Evolutionary conservation across 495 filamentous ascomycete species (phyloP), one percentile per base, ranked within the genome.

Genomic region (Thermochaetoides thermophila): DNA sequence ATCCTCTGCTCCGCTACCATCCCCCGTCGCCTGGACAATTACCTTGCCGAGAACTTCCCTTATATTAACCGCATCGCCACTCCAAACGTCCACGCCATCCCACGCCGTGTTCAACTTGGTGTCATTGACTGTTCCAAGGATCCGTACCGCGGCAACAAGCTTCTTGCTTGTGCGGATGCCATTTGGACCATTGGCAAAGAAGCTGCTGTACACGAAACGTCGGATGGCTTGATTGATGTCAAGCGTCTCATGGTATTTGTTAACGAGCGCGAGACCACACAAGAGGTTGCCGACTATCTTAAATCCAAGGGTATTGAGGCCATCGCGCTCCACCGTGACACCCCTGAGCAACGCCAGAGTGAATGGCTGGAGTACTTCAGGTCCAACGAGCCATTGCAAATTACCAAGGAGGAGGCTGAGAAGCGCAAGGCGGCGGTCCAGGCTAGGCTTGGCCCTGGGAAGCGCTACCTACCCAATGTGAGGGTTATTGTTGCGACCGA

Each of bases 1-100:
- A 71, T 97, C 15, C 73, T 96, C 36, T 96, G 89, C 63, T 96
- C 89, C 3, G 89, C 89, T 38, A 97, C 89, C 9, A 96, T 97
- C 40, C 89, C 89, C 2, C 72, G 74, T 34, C 78, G 80, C 46
- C 69, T 97, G 4, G 87, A 97, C 54, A 73, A 64, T 32, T 81
- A 78, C 48, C 68, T 96, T n/a, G 69, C 68, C 29, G 72, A 74
- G 34, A 71, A 74, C 32, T 95, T 84, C 57, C 87, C 89, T 6
- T 65, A 80, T 43, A 80, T 95, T 51, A 53, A 59, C 18, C 74
- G 91, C 29, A 72, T 97, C 38, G 84, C 85, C 2, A 96, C 87
- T 1, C 86, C 91, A 1, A 93, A 95, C 38, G 66, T 97, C 1
- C 89, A 97, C 50, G 84, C 91, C 21, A 91, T 97, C 41, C 87